Base-by-base conservation (phyloP, 345 rosid species). In the Acer yangbiense region DNA sequence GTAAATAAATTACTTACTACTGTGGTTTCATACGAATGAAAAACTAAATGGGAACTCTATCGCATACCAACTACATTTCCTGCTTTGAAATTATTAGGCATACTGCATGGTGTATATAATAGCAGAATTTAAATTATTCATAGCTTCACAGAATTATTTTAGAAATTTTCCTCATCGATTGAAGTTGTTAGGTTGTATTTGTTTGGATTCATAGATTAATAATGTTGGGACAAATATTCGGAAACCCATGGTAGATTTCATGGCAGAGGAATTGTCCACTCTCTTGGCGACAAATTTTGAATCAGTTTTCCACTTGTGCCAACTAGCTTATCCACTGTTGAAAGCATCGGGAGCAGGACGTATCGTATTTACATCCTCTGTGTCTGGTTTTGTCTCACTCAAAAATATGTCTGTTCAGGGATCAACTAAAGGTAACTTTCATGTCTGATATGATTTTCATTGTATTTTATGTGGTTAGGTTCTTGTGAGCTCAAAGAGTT, bases 151-250 rank as follows among this genome's bases (percentile, higher is more conserved):
- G 0, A 12, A 46, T 11, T 21, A 12, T 1, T 23, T 3, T 13
- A 11, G 48, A 50, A 23, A 4, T 29, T 60, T 73, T 41, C 44
- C 18, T 17, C 23, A 13, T 20, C 4, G 13, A 43, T 16, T 43
- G 58, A 73, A 25, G 48, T 25, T 44, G 9, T 41, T 21, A 17
- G 21, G 66, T 12, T 25, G 63, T 73, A 10, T 43, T 54, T 74
- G 48, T 46, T 50, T 61, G 23, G 64, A n/a, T 74, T 67, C 73
- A 20, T 73, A 94, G 95, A 82, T 92, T 10, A 94, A 92, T 64
- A 94, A 90, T 82, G 97, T 90, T 6, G 98, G 98, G 76, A 90
- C 90, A 27, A 89, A 88, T 55, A 86, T 90, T 5, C 86, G 93
- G 75, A 94, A 94, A 82, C 94, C 95, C 6, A 89, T 81, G 82